These are phyloP conservation scores for Globisporangium heterothallicum DNA, from an alignment of 352 stramenopile genomes.

Conservation along the genomic window DNA sequence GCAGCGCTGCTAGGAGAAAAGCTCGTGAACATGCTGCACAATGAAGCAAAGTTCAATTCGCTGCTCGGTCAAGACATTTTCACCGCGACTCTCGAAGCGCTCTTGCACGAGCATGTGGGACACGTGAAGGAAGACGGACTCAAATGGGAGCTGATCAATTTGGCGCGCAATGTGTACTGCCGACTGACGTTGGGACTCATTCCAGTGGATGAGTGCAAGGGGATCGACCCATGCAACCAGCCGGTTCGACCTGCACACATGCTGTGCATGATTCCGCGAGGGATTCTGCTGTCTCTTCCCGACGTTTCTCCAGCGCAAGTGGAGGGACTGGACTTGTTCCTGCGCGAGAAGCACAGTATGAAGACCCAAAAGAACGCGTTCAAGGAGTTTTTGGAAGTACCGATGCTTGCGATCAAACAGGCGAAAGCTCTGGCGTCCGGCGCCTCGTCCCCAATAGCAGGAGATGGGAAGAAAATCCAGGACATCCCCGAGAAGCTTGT, in stretches of 20 bases:
- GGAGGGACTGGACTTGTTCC: slow-evolving; percentile 37
- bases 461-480: slow-evolving; percentile 47
- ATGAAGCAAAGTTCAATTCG: slow-evolving; percentile 26
- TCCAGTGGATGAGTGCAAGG: slow-evolving; percentile 77
- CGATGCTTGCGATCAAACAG: slow-evolving; percentile 53
- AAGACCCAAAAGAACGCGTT: slow-evolving; percentile 83
- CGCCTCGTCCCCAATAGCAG: slow-evolving; percentile 23
- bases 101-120: slow-evolving; percentile 51
- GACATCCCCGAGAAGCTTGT: slow-evolving; percentile 66
- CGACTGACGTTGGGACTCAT: slow-evolving; percentile 51
- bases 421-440: slow-evolving; percentile 23
- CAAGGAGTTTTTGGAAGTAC: slow-evolving; percentile 71
- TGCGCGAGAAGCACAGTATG: slow-evolving; percentile 70
- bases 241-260: slow-evolving; percentile 34
- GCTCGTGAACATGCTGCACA: slow-evolving; percentile 51
- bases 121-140: slow-evolving; percentile 76
- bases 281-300: slow-evolving; percentile 56
- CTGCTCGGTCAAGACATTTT: slow-evolving; percentile 64
- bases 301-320: slow-evolving; percentile 37
- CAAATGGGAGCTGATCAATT: slow-evolving; percentile 83
- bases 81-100: slow-evolving; percentile 38
- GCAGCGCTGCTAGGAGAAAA: slow-evolving; percentile 56
- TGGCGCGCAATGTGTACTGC: slow-evolving; percentile 81
- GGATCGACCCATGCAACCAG: slow-evolving; percentile 78
- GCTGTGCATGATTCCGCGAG: slow-evolving; percentile 40